phyloP scores from a whole-genome alignment of 2,329 filamentous ascomycete genomes.

The Sclerotinia borealis region DNA sequence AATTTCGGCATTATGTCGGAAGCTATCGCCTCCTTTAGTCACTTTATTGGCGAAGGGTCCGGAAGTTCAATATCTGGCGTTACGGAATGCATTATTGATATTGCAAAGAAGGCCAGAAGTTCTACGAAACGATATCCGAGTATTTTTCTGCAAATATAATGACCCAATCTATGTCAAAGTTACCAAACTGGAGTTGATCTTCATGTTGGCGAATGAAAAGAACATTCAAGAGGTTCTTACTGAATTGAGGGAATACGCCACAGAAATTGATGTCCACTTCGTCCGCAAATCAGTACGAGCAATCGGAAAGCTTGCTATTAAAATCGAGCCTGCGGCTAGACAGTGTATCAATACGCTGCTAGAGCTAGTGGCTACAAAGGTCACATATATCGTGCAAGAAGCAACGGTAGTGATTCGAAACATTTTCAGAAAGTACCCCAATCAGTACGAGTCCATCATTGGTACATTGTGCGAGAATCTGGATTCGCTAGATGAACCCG shows the following conservation, averaged over 20 bases:
- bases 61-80: slow-evolving; percentile 94
- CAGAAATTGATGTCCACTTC: slow-evolving; percentile 97
- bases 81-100: slow-evolving; percentile 90
- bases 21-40: slow-evolving; percentile 89
- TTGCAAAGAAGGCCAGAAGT: slow-evolving; percentile 90
- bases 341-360: slow-evolving; percentile 89
- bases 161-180: slow-evolving; percentile 99
- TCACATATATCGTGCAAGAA: slow-evolving; percentile 98
- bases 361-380: slow-evolving; percentile 93
- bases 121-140: slow-evolving; percentile 89
- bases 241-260: slow-evolving; percentile 92
- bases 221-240: slow-evolving; percentile 95
- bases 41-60: slow-evolving; percentile 93
- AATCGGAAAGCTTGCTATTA: slow-evolving; percentile 96
- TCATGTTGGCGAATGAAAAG: slow-evolving; percentile 93
- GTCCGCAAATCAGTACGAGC: slow-evolving; percentile 95
- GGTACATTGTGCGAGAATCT: slow-evolving; percentile 91
- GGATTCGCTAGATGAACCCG: slow-evolving; percentile 92
- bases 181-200: slow-evolving; percentile 96
- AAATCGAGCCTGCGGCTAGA: slow-evolving; percentile 89
- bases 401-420: slow-evolving; percentile 98
- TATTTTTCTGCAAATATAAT: slow-evolving; percentile 99
- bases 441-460: slow-evolving; percentile 98
- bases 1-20: slow-evolving; percentile 78
- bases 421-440: slow-evolving; percentile 98